phyloP scores from a whole-genome alignment of 2,329 filamentous ascomycete species.

The Nemania sp. region DNA sequence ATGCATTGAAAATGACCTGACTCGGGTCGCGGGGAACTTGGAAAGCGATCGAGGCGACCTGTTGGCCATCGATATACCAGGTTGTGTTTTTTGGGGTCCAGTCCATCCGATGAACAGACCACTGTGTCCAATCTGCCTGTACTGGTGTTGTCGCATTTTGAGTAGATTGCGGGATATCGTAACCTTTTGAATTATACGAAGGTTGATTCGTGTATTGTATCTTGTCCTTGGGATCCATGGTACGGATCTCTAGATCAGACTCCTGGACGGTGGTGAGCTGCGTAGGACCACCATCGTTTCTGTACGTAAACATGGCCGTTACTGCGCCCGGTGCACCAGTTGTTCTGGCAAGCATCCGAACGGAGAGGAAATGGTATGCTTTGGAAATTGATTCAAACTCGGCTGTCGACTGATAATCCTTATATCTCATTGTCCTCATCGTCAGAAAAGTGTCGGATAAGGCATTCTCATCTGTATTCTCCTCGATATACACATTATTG shows the following conservation, averaged over 20 bases:
- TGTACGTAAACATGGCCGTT: constrained; percentile 67
- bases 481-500: constrained; percentile 61
- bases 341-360: constrained; percentile 65
- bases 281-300: constrained; percentile 51
- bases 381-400: constrained; percentile 59
- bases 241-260: constrained; percentile 66
- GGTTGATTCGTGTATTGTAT: constrained; percentile 73
- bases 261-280: constrained; percentile 60
- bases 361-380: constrained; percentile 56
- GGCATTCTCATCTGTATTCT: constrained; percentile 52
- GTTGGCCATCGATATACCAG: constrained; percentile 67
- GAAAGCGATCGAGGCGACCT: constrained; percentile 65
- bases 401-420: constrained; percentile 60
- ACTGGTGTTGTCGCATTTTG: constrained; percentile 61
- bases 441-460: constrained; percentile 60
- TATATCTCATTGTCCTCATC: constrained; percentile 60
- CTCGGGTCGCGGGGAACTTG: constrained; percentile 66
- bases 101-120: constrained; percentile 70
- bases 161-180: constrained; percentile 61
- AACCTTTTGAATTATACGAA: constrained; percentile 58
- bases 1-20: constrained; percentile 68
- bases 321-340: constrained; percentile 61
- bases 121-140: constrained; percentile 62
- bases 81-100: constrained; percentile 66
- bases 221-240: constrained; percentile 56